A percentile compares a stretch with the other conserved stretches of the same genome.
These are phyloP conservation scores for Nemophila menziesii DNA, from an alignment of 257 asterid genomes.

Conservation along the genomic window DNA sequence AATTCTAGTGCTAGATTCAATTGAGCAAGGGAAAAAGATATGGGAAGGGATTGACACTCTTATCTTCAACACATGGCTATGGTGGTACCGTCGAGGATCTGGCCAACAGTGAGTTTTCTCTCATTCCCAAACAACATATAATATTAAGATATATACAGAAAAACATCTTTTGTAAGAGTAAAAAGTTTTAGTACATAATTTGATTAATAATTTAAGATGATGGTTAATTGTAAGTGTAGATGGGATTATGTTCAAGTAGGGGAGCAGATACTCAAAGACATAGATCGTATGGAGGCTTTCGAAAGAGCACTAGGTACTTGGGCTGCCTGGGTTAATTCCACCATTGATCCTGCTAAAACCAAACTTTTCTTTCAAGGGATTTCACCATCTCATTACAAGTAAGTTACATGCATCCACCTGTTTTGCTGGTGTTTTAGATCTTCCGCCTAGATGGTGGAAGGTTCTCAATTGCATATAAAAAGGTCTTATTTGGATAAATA, in stretches of 20 bases:
- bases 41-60: conserved; percentile 26
- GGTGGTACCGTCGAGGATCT: conserved; percentile 20
- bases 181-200: not conserved
- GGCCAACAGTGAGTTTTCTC: conserved; percentile 10
- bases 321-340: conserved; percentile 67
- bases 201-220: not conserved
- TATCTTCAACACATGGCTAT: conserved; percentile 19
- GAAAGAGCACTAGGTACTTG: conserved; percentile 60
- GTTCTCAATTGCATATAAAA: too few relatives aligned
- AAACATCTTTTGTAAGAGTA: not conserved
- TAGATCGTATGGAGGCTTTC: conserved; percentile 59
- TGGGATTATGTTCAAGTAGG: conserved; percentile 50
- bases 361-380: conserved; percentile 68
- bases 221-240: not conserved
- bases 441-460: too few relatives aligned
- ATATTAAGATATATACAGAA: too few relatives aligned
- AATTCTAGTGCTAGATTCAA: conserved; percentile 18
- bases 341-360: conserved; percentile 38
- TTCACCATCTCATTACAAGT: conserved; percentile 36
- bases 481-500: too few relatives aligned
- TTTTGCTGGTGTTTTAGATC: too few relatives aligned
- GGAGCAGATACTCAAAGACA: conserved; percentile 40
- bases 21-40: conserved; percentile 15
- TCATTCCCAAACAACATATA: too few relatives aligned
- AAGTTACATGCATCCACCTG: not conserved